phyloP scores from a whole-genome alignment of 2,329 filamentous ascomycete species.

The Sporothrix humicola region DNA sequence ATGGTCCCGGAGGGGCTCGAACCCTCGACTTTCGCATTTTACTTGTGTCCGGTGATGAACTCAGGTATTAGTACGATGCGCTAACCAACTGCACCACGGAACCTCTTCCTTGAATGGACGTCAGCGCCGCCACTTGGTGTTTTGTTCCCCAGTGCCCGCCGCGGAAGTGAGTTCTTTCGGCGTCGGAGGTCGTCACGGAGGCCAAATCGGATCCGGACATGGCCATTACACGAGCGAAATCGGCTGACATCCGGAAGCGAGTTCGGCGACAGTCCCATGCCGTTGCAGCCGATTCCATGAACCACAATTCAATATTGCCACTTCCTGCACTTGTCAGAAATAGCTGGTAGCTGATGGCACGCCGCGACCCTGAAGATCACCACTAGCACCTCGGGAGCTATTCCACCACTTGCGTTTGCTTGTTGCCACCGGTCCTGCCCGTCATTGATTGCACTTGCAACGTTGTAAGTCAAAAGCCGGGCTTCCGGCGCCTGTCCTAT shows the following conservation, averaged over 20 bases:
- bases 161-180: background rate
- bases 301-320: background rate
- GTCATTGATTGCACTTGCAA: background rate
- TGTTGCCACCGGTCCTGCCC: background rate
- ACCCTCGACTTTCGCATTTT: slow-evolving; percentile 29
- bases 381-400: background rate
- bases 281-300: background rate
- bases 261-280: too few relatives aligned
- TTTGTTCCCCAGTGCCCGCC: slow-evolving; percentile 17
- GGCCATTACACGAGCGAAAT: background rate
- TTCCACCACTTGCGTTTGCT: background rate
- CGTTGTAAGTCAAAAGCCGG: background rate
- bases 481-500: background rate
- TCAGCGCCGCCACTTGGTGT: background rate
- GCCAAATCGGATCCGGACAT: background rate
- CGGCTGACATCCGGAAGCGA: background rate
- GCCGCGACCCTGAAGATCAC: slow-evolving; percentile 11
- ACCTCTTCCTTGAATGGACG: slow-evolving; percentile 13
- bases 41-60: background rate
- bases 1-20: slow-evolving; percentile 32
- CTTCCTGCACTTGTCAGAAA: background rate
- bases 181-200: background rate
- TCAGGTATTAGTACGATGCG: slow-evolving; percentile 29
- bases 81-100: slow-evolving; percentile 33
- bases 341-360: background rate